Evolutionary conservation across 2,329 filamentous ascomycete species (phyloP).

Genomic region (Blastomyces percursus): DNA sequence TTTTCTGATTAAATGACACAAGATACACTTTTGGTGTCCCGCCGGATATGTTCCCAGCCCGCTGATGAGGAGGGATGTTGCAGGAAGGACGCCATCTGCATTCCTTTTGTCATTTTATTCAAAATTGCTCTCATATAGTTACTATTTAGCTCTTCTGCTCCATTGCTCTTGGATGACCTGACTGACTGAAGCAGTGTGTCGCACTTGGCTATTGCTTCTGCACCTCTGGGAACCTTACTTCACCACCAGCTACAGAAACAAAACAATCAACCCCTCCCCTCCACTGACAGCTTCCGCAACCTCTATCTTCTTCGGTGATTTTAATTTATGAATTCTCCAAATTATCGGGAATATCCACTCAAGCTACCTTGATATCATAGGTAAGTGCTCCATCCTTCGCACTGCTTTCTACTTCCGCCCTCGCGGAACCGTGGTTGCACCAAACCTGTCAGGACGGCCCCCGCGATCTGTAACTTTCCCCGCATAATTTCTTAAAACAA

Average conservation of each 20-base stretch:
- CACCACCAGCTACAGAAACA: neutral
- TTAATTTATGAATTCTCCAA: neutral
- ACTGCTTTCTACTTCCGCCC: neutral
- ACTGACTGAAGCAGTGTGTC: neutral
- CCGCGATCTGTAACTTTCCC: neutral
- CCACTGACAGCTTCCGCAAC: neutral
- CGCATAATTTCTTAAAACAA: neutral
- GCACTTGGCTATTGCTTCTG: neutral
- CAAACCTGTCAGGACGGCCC: neutral
- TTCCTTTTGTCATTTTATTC: neutral
- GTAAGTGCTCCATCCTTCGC: neutral
- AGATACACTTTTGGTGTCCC: neutral
- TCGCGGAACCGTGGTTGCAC: neutral
- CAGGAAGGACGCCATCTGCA: neutral
- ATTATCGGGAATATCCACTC: neutral
- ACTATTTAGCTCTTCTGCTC: neutral
- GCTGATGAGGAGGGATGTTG: too few relatives aligned
- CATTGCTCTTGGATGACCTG: neutral
- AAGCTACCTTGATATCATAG: neutral
- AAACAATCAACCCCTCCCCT: neutral
- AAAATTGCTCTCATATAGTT: neutral
- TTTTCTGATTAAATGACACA: neutral
- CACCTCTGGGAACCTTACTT: neutral
- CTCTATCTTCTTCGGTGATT: neutral
- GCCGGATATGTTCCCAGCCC: too few relatives aligned